phyloP scores from a whole-genome alignment of 78 protist genomes.

The Mantamonas sphyraenae region DNA sequence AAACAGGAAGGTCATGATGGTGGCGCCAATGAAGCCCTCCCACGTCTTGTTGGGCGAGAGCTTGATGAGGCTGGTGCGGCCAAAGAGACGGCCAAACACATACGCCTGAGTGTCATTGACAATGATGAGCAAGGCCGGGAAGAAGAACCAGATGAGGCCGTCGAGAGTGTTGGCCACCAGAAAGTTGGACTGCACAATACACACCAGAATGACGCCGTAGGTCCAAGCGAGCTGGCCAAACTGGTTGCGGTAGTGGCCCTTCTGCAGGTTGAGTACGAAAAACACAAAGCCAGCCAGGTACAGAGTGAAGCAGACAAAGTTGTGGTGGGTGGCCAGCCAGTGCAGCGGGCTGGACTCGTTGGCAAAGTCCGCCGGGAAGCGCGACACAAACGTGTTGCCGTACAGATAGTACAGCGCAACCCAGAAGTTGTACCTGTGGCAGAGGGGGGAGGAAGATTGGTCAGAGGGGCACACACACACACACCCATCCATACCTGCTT shows the following conservation, averaged over 20 bases:
- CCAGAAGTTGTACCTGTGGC: not conserved
- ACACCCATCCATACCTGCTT: too few relatives aligned
- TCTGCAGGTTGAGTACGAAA: constrained; percentile 53
- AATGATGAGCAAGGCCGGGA: constrained; percentile 71
- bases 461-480: too few relatives aligned
- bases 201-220: constrained; percentile 57
- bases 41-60: constrained; percentile 92
- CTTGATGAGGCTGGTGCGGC: constrained; percentile 72
- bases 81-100: constrained; percentile 74
- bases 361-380: not conserved
- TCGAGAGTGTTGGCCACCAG: constrained; percentile 31
- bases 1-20: constrained; percentile 57
- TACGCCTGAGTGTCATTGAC: constrained; percentile 87
- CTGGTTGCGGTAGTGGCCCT: constrained; percentile 60
- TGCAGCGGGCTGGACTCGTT: not conserved
- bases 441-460: too few relatives aligned
- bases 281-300: constrained; percentile 40
- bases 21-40: constrained; percentile 94
- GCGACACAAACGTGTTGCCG: constrained; percentile 26
- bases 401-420: constrained; percentile 48
- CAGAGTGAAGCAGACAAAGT: constrained; percentile 9
- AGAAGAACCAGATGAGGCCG: constrained; percentile 76
- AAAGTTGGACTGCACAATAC: constrained; percentile 42
- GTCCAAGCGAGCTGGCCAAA: constrained; percentile 83
- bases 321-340: not conserved